Conservation (phyloP, 805 yeast species). For the Sugiyamaella lignohabitans region DNA sequence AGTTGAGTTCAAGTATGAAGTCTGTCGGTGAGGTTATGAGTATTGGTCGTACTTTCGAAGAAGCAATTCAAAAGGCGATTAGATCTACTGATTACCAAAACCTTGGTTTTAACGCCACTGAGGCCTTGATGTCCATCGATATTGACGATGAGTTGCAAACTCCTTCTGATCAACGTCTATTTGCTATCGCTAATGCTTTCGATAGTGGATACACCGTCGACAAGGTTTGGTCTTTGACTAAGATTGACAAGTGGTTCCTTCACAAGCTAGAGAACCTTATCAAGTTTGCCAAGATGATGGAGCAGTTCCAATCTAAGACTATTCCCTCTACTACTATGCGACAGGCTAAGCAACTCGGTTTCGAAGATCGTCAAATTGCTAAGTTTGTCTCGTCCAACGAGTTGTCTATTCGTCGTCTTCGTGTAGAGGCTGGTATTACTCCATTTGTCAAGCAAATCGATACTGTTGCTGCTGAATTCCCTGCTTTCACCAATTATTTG, state of each 20-base stretch:
- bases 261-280: constrained; percentile 74
- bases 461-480: constrained; percentile 99
- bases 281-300: constrained; percentile 52
- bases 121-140: constrained; percentile 82
- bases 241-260: constrained; percentile 94
- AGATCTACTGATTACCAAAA: constrained; percentile 94
- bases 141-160: constrained; percentile 90
- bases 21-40: constrained; percentile 99
- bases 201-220: constrained; percentile 85
- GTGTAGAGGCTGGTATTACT: constrained; percentile 77
- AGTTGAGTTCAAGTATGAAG: constrained; percentile 90
- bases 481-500: constrained; percentile 89
- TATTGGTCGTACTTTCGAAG: constrained; percentile 95
- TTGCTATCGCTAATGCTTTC: constrained; percentile 94
- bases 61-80: constrained; percentile 95
- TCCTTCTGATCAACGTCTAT: constrained; percentile 95
- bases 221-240: constrained; percentile 82
- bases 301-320: constrained; percentile 30
- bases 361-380: constrained; percentile 95
- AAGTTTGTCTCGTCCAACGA: constrained; percentile 82
- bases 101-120: constrained; percentile 80
- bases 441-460: constrained; percentile 97
- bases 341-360: constrained; percentile 93
- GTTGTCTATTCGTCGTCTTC: constrained; percentile 81
- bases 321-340: constrained; percentile 58